These are phyloP conservation scores for Melanomma pulvis-pyrius DNA, from an alignment of 495 filamentous ascomycete genomes.

Conservation along the genomic window DNA sequence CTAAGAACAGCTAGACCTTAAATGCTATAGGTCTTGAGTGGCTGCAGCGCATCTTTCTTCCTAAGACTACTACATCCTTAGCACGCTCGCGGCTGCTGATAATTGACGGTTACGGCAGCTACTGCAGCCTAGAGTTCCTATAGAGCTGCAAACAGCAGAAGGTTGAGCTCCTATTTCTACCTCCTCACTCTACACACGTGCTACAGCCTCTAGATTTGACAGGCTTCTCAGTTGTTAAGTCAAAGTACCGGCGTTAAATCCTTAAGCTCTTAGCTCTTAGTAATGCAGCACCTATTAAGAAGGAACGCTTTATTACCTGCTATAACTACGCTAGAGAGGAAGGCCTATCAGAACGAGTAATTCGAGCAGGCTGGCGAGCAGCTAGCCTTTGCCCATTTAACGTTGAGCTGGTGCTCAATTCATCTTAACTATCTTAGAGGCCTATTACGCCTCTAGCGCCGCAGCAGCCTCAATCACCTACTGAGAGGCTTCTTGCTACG, in stretches of 20 bases:
- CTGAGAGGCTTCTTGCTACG: slow-evolving; percentile 5
- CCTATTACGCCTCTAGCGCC: not conserved
- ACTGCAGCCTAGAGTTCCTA: not conserved
- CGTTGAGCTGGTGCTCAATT: slow-evolving; percentile 1
- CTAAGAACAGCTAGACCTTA: too few relatives aligned
- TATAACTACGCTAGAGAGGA: slow-evolving; percentile 14
- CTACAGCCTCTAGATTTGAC: slow-evolving; percentile 42
- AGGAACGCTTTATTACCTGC: slow-evolving; percentile 23
- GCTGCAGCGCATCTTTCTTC: too few relatives aligned
- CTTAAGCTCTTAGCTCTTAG: slow-evolving; percentile 18
- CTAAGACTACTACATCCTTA: too few relatives aligned
- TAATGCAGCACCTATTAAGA: slow-evolving; percentile 18
- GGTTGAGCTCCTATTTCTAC: slow-evolving; percentile 1
- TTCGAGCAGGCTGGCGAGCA: slow-evolving; percentile 18
- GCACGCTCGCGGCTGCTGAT: not conserved
- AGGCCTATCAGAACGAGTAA: slow-evolving; percentile 11
- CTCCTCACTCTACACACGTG: slow-evolving; percentile 36
- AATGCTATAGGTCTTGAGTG: too few relatives aligned
- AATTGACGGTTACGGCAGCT: slow-evolving; percentile 1
- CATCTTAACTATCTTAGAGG: not conserved
- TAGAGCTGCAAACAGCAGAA: not conserved
- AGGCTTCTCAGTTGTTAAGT: slow-evolving; percentile 38
- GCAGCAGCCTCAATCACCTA: not conserved
- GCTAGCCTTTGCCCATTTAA: slow-evolving; percentile 20
- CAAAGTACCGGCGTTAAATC: slow-evolving; percentile 30